Base-by-base conservation (phyloP, 1,284 basidiomycete genomes). In the Austroboletus niveus region DNA sequence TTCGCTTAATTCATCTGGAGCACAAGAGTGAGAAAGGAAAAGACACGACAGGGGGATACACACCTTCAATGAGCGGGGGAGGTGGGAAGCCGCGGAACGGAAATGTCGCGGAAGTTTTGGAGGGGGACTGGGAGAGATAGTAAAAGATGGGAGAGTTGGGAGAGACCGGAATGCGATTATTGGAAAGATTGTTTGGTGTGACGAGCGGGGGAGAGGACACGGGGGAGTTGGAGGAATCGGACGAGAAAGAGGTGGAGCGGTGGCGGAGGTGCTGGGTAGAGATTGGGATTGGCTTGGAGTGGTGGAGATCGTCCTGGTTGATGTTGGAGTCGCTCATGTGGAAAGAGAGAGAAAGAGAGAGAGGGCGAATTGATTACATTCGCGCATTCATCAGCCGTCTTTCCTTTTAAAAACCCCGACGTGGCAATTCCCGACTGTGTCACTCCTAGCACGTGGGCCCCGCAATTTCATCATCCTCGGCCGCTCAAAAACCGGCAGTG, bases 121-220 rank as follows among this genome's bases (percentile, higher is more conserved):
- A 34, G 17, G 85, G 83, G 4, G 84, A 80, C 54, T 84, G 79
- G 47, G 77, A 74, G 47, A 88, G 68, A 66, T 86, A 84, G 64
- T 85, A 84, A 47, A 89, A 68, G 54, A 89, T 82, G 44, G 87
- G 85, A 3, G 87, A 87, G 12, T 75, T 77, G 4, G 84, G 77
- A 4, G 81, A 80, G 44, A 79, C 70, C n/a, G 73, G 66, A 46
- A 81, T 66, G 47, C 72, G 74, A 4, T 78, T 73, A 7, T 75
- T 54, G 56, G 62, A 8, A 60, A 54, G 36, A 10, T 52, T 68
- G 45, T 55, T 61, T 53, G 39, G 76, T 58, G 50, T 76, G 63
- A 47, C 75, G 69, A 59, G 72, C 53, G 40, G 81, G 72, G 45
- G 81, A 75, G 45, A 74, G 65, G 50, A 78, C 55, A 48, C 78